Evolutionary conservation across 2,329 filamentous ascomycete species (phyloP).

Genomic region (Colletotrichum cereale): DNA sequence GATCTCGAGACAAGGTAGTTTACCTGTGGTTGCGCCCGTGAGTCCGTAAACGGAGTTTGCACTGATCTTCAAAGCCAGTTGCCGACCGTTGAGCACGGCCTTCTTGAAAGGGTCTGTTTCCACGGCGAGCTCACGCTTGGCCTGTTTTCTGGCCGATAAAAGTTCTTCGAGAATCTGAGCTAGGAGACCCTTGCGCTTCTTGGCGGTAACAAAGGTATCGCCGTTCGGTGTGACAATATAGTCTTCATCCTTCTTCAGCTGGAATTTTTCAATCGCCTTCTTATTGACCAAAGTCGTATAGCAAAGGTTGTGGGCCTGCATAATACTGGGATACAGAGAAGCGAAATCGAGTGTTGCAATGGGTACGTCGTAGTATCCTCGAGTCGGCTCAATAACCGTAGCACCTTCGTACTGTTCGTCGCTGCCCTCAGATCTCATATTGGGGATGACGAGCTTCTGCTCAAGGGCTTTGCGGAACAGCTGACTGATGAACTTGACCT

Average conservation of each 20-base stretch:
- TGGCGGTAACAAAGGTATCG: slow-evolving; percentile 90
- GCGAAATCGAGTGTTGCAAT: slow-evolving; percentile 99
- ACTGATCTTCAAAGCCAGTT: slow-evolving; percentile 94
- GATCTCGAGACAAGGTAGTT: slow-evolving; percentile 93
- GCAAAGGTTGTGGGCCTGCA: slow-evolving; percentile 98
- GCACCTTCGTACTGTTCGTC: slow-evolving; percentile 98
- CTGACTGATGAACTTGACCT: slow-evolving; percentile 98
- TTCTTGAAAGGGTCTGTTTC: slow-evolving; percentile 98
- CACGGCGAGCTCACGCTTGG: slow-evolving; percentile 87
- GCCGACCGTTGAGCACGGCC: slow-evolving; percentile 96
- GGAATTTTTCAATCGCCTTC: slow-evolving; percentile 79
- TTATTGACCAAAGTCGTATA: slow-evolving; percentile 94
- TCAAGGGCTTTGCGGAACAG: slow-evolving; percentile 95
- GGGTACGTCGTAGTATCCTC: slow-evolving; percentile 94
- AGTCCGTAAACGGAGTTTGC: slow-evolving; percentile 98
- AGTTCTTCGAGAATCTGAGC: slow-evolving; percentile 97
- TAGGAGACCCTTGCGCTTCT: slow-evolving; percentile 90
- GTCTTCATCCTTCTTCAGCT: slow-evolving; percentile 88
- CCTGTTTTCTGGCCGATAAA: slow-evolving; percentile 90
- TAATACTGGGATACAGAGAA: slow-evolving; percentile 98
- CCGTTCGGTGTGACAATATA: slow-evolving; percentile 97
- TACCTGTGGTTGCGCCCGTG: slow-evolving; percentile 95
- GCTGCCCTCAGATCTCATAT: slow-evolving; percentile 75
- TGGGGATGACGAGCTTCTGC: slow-evolving; percentile 94
- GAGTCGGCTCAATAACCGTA: slow-evolving; percentile 94